Evolutionary conservation across 257 asterid genomes (phyloP).

Genomic region (Craterostigma plantagineum): DNA sequence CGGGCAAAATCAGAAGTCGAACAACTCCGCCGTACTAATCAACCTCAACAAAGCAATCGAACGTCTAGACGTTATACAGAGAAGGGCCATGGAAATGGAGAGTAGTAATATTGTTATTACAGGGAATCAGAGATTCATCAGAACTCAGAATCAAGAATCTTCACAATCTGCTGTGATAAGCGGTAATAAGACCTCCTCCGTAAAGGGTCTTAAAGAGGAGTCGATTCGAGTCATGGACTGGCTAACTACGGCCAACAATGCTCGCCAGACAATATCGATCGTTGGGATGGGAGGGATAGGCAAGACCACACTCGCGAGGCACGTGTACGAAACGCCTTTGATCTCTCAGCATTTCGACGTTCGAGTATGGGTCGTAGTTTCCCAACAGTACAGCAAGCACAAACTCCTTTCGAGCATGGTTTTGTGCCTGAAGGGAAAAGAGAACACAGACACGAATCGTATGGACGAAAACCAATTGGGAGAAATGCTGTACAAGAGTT

Average conservation of each 20-base stretch:
- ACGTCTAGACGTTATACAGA: neutral
- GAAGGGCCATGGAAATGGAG: neutral
- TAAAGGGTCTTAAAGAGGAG: slow-evolving; percentile 5
- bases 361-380: slow-evolving; percentile 9
- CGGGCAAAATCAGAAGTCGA: neutral
- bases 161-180: too few species aligned
- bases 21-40: neutral
- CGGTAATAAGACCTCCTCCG: too few species aligned
- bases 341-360: slow-evolving; percentile 5
- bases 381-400: slow-evolving; percentile 3
- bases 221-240: neutral
- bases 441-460: neutral
- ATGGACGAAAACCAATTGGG: neutral
- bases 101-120: too few species aligned
- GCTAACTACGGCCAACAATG: neutral
- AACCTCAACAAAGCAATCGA: neutral
- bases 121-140: too few species aligned
- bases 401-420: neutral
- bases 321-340: slow-evolving; percentile 5
- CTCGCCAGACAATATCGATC: neutral
- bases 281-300: slow-evolving; percentile 6
- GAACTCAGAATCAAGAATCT: too few species aligned
- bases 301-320: slow-evolving; percentile 15
- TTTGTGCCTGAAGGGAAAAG: neutral
- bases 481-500: neutral